A percentile compares a stretch with the other conserved stretches of the same genome.
Evolutionary conservation across 1,139 yeast species (phyloP).

Genomic region (Lodderomyces margitis): DNA sequence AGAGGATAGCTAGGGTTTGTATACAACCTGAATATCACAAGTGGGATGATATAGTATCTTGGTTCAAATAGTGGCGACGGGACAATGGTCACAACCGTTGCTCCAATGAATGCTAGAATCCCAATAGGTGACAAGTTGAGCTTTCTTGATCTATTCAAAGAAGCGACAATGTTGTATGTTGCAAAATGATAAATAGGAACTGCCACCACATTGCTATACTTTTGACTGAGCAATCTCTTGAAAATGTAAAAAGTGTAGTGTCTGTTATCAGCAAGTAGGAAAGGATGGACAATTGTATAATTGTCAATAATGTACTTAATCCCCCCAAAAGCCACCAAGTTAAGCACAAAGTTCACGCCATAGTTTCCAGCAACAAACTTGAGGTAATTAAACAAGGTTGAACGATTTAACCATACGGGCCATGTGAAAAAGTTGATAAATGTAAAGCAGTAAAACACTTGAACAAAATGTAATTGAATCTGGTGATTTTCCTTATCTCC

Average conservation of each 20-base stretch:
- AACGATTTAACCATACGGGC: constrained; percentile 62
- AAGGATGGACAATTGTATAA: constrained; percentile 83
- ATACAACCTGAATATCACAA: constrained; percentile 67
- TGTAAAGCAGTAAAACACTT: constrained; percentile 71
- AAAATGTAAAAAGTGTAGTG: constrained; percentile 89
- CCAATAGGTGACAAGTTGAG: constrained; percentile 30
- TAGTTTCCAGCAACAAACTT: constrained; percentile 22
- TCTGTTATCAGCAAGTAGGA: constrained; percentile 88
- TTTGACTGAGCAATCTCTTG: constrained; percentile 53
- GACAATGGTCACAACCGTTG: constrained; percentile 60
- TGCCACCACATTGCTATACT: constrained; percentile 41
- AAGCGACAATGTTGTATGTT: constrained; percentile 43
- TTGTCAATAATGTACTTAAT: constrained; percentile 52
- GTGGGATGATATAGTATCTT: constrained; percentile 84
- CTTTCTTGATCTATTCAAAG: constrained; percentile 18
- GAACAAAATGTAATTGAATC: constrained; percentile 71
- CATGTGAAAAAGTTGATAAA: constrained; percentile 63
- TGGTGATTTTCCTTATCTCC: constrained; percentile 88
- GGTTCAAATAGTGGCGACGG: constrained; percentile 96
- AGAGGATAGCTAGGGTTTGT: constrained; percentile 37
- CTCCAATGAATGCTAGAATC: constrained; percentile 46
- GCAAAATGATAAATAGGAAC: constrained; percentile 75
- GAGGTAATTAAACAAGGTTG: constrained; percentile 36
- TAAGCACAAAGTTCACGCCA: constrained; percentile 20
- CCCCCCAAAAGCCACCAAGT: constrained; percentile 19